Conservation (phyloP, 2,329 filamentous ascomycete genomes). For the Stagonosporopsis tanaceti region DNA sequence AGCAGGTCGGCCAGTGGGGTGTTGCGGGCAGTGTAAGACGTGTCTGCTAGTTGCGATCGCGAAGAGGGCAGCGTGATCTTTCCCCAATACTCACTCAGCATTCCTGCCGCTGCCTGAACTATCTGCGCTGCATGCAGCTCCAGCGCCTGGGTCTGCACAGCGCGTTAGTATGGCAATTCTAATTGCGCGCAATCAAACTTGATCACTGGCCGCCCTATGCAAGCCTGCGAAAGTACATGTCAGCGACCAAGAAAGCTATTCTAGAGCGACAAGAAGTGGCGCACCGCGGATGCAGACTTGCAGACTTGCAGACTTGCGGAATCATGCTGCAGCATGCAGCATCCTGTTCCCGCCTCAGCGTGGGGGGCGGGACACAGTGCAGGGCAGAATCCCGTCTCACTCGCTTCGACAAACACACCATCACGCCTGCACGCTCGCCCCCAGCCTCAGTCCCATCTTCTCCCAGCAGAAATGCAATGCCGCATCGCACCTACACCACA, state of each 20-base stretch:
- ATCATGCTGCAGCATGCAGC: slow-evolving; percentile 1
- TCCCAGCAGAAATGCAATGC: too few species aligned
- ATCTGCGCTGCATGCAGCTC: slow-evolving; percentile 1
- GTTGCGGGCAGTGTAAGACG: not conserved
- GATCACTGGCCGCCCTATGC: not conserved
- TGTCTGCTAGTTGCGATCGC: not conserved
- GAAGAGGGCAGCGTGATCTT: not conserved
- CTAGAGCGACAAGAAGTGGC: not conserved
- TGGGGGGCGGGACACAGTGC: slow-evolving; percentile 2
- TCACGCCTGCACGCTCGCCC: not conserved
- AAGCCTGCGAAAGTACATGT: not conserved
- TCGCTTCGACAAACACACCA: too few species aligned
- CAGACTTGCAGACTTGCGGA: not conserved
- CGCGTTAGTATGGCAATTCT: slow-evolving; percentile 4
- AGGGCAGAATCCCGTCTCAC: not conserved
- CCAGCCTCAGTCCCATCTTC: not conserved
- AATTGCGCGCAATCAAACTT: slow-evolving; percentile 3
- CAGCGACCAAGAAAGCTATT: not conserved
- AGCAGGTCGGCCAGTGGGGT: not conserved
- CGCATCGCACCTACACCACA: too few species aligned
- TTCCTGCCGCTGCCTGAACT: not conserved
- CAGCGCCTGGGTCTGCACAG: slow-evolving; percentile 9
- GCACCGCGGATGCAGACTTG: not conserved
- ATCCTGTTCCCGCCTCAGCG: not conserved
- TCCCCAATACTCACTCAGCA: not conserved